Base-by-base conservation (phyloP, 2,329 filamentous ascomycete species). In the Sphaerulina populicola region DNA sequence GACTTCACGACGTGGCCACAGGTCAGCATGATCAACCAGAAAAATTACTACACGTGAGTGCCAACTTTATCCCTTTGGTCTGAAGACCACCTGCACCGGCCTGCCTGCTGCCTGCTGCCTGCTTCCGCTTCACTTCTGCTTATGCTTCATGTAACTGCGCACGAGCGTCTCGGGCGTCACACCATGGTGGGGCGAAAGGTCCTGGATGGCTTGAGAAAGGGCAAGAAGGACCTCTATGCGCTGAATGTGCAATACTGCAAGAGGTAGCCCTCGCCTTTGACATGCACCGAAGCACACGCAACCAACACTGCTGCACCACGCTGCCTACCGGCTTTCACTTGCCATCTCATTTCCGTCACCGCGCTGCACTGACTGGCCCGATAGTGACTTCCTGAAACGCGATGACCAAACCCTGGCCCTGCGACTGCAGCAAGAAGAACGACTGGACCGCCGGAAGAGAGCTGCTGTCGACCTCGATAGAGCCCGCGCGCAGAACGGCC, bases 41-140 rank as follows among this genome's bases (percentile, higher is more conserved):
- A 98, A 75, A 98, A 98, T 70, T 98, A 98, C 71, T 96, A 96
- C 69, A 95, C 90, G 88, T 93, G 77, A 55, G 82, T 74, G 44
- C 37, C 47, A 39, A 35, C 45, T 21, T 27, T 40, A 11, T 30
- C 39, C 21, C 3, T 27, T 27, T 27, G 5, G 5, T 27, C 23
- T 27, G 23, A 27, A 18, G 18, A 18, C 18, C 6, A 27, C 6
- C 23, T 27, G 23, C 6, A 6, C 23, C 23, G 5, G 23, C 23
- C 23, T 27, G 23, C 6, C 6, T 27, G 23, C 23, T 23, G 21
- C 21, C 21, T 23, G 21, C 21, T 27, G 18, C 6, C 23, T 27
- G 39, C 46, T 30, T 41, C 41, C 18, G 12, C 41, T 43, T 29
- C 36, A 12, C 15, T 36, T 10, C n/a, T 36, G 14, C 29, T 40